Evolutionary conservation across 2,329 filamentous ascomycete genomes (phyloP).

Genomic region (Aspergillus jensenii): DNA sequence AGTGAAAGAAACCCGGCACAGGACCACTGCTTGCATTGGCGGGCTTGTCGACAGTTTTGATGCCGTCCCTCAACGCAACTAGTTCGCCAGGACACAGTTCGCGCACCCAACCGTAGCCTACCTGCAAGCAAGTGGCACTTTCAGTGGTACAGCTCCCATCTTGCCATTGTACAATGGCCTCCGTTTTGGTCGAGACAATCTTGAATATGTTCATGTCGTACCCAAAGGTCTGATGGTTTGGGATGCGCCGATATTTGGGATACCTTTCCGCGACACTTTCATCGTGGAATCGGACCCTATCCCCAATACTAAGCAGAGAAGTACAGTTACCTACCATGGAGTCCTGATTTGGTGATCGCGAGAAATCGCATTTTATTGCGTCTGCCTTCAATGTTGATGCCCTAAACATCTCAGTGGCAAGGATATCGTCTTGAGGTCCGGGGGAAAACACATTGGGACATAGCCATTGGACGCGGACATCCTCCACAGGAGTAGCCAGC

Average conservation of each 20-base stretch:
- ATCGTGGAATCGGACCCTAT: constrained; percentile 58
- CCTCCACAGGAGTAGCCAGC: constrained; percentile 48
- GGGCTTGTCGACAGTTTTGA: constrained; percentile 18
- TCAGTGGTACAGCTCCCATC: constrained; percentile 53
- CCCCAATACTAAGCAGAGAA: constrained; percentile 44
- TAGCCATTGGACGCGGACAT: constrained; percentile 55
- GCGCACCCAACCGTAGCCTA: constrained; percentile 41
- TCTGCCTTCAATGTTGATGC: constrained; percentile 19
- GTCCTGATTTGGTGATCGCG: constrained; percentile 15
- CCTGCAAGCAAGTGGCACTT: constrained; percentile 42
- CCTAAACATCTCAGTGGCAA: constrained; percentile 17
- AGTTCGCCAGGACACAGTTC: constrained; percentile 61
- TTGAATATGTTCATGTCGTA: constrained; percentile 61
- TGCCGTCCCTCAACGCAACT: constrained; percentile 48
- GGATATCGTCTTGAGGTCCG: constrained; percentile 18
- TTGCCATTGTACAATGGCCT: constrained; percentile 60
- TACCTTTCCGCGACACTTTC: constrained; percentile 55
- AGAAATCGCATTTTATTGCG: constrained; percentile 25
- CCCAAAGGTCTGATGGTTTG: constrained; percentile 50
- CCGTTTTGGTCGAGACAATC: constrained; percentile 50
- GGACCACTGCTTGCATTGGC: background rate
- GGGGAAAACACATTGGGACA: constrained; percentile 38
- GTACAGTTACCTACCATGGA: constrained; percentile 13
- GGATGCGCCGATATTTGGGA: constrained; percentile 46
- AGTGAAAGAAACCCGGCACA: background rate